Base-by-base conservation (phyloP, 371 early-diverging fungal species). In the Circinella minor region DNA sequence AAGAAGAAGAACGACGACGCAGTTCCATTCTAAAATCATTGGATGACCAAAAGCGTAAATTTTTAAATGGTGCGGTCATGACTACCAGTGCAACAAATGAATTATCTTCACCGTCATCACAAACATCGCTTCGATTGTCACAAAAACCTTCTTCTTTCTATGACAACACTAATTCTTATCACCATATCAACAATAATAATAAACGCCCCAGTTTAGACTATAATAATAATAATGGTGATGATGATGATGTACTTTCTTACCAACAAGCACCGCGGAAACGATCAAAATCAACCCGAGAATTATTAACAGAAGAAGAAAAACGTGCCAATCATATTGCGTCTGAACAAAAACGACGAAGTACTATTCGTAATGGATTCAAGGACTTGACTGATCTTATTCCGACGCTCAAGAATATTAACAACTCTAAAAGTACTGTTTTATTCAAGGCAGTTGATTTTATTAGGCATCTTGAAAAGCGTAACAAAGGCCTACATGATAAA, bases 301-400 rank as follows among this genome's bases (percentile, higher is more conserved):
- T 96, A 27, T 71, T 97, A 69, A 93, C 95, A 0, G 95, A 94
- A 51, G 86, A 92, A 36, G 95, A 96, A 68, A 96, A 96, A 77
- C 86, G 93, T 65, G 89, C 91, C 6, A 96, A 95, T 77, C 96
- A 96, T 78, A 95, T 95, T 77, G 93, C 91, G 0, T 93, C 94
- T n/a, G 96, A 96, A 74, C 94, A 96, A 77, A 93, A 94, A 71
- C 90, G 96, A 43, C 88, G 96, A 6, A 91, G 92, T 61, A 93
- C 93, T 71, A 95, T 96, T 72, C 88, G 94, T 9, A 77, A 80
- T 36, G 94, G 95, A 3, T 95, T 95, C 78, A 92, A 92, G 70
- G 90, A 92, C 66, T 83, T 96, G 61, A 91, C 92, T 39, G 90
- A 90, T 34, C 80, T 95, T 36, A 92, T 95, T 39, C 97, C 97